A percentile compares a stretch with the other conserved stretches of the same genome.
Conservation (phyloP, 257 asterid genomes). For the Solanum sparsipilum region DNA sequence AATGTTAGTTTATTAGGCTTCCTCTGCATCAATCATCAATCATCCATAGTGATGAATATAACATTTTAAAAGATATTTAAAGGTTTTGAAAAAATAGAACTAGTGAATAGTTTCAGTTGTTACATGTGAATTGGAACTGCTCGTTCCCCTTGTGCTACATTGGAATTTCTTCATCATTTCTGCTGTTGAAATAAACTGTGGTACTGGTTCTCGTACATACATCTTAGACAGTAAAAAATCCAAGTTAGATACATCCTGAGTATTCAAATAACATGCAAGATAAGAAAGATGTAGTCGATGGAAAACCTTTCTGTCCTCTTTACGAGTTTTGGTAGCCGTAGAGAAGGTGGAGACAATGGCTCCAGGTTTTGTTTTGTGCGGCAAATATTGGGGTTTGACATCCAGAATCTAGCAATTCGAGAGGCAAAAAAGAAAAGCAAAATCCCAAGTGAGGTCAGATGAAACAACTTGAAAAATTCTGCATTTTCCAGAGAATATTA, state of each 20-base stretch:
- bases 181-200: constrained; percentile 74
- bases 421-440: neutral
- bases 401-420: constrained; percentile 52
- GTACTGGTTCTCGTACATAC: constrained; percentile 64
- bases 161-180: constrained; percentile 86
- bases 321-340: constrained; percentile 37
- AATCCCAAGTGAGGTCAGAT: neutral
- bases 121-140: constrained; percentile 49
- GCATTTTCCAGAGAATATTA: neutral
- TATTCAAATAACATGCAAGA: neutral
- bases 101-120: neutral
- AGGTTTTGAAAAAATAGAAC: neutral
- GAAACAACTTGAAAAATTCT: neutral
- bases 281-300: neutral
- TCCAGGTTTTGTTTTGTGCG: constrained; percentile 69
- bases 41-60: constrained; percentile 5
- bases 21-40: constrained; percentile 11
- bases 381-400: constrained; percentile 49
- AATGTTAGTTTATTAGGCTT: constrained; percentile 72
- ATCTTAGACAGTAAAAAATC: constrained; percentile 25
- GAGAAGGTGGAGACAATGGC: constrained; percentile 26
- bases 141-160: constrained; percentile 59
- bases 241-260: neutral
- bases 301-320: constrained; percentile 65
- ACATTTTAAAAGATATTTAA: neutral